A percentile compares a stretch with the other conserved stretches of the same genome.
Evolutionary conservation across 2,329 filamentous ascomycete genomes (phyloP).

Genomic region (Cladophialophora carrionii): DNA sequence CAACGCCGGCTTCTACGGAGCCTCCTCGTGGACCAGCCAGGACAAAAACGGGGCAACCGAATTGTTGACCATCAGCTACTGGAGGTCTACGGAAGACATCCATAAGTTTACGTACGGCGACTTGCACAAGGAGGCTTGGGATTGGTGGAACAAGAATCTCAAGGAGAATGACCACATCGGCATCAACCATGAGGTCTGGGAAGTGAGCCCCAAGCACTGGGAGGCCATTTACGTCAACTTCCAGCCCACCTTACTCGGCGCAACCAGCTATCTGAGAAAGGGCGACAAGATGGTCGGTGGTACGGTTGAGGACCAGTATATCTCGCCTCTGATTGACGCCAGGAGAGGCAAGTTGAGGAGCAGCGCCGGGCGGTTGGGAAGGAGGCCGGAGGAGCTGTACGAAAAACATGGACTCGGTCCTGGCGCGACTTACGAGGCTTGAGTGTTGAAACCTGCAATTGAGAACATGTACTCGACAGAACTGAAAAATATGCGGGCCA

Average conservation of each 20-base stretch:
- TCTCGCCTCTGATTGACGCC: constrained; percentile 36
- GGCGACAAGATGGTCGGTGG: constrained; percentile 37
- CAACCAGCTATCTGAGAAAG: constrained; percentile 34
- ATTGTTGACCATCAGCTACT: constrained; percentile 48
- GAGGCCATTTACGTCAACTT: constrained; percentile 52
- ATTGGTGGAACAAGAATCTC: constrained; percentile 49
- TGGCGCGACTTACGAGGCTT: constrained; percentile 14
- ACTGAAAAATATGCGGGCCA: not conserved
- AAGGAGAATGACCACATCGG: constrained; percentile 46
- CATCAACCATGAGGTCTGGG: constrained; percentile 54
- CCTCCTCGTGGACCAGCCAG: constrained; percentile 42
- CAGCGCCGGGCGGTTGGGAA: constrained; percentile 35
- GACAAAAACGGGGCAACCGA: constrained; percentile 45
- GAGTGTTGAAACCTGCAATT: not conserved
- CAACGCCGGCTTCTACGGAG: constrained; percentile 44
- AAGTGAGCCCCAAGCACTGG: constrained; percentile 46
- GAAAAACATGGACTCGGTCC: constrained; percentile 26
- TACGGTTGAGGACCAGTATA: constrained; percentile 33
- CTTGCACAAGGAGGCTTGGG: constrained; percentile 49
- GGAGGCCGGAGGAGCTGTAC: constrained; percentile 25
- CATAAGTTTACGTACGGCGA: constrained; percentile 50
- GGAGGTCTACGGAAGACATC: constrained; percentile 48
- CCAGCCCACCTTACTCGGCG: constrained; percentile 43
- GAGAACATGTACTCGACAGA: not conserved
- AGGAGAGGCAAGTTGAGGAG: constrained; percentile 34